Evolutionary conservation across 352 stramenopile species (phyloP).

Genomic region (Pythium aquatile): DNA sequence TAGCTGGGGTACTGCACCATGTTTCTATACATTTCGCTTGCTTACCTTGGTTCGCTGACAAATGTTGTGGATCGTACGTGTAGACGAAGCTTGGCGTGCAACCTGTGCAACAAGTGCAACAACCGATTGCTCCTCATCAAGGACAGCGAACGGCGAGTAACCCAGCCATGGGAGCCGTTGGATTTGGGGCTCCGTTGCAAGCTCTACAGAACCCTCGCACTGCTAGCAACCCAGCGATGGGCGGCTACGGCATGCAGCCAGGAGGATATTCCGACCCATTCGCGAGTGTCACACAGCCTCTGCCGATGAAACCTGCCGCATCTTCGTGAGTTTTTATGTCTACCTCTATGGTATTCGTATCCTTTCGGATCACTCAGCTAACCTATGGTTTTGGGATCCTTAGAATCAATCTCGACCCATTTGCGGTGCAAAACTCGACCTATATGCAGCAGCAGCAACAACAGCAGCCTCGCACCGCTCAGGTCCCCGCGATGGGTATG

Average conservation of each 20-base stretch:
- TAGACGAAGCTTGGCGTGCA: constrained; percentile 14
- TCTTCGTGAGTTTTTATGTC: constrained; percentile 21
- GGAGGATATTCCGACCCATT: constrained; percentile 67
- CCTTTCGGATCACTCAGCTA: not conserved
- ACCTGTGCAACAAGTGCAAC: constrained; percentile 23
- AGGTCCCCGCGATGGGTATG: constrained; percentile 1
- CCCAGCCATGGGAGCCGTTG: constrained; percentile 5
- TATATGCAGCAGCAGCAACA: constrained; percentile 18
- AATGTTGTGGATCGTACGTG: not conserved
- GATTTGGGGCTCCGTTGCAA: constrained; percentile 1
- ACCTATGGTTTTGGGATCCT: not conserved
- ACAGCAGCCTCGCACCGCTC: not conserved
- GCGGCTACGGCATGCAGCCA: not conserved
- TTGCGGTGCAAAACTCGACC: constrained; percentile 29
- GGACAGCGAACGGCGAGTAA: constrained; percentile 19
- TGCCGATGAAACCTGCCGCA: constrained; percentile 40
- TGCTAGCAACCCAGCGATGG: constrained; percentile 32
- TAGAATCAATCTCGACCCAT: constrained; percentile 56
- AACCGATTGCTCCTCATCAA: constrained; percentile 20
- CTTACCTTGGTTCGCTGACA: not conserved
- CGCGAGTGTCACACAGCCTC: constrained; percentile 39
- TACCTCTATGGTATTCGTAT: not conserved
- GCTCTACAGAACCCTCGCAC: constrained; percentile 22
- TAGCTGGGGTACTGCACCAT: constrained; percentile 46
- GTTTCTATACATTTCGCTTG: not conserved